A percentile compares a stretch with the other conserved stretches of the same genome.
Conservation (phyloP, 495 filamentous ascomycete genomes). For the Lentithecium fluviatile region DNA sequence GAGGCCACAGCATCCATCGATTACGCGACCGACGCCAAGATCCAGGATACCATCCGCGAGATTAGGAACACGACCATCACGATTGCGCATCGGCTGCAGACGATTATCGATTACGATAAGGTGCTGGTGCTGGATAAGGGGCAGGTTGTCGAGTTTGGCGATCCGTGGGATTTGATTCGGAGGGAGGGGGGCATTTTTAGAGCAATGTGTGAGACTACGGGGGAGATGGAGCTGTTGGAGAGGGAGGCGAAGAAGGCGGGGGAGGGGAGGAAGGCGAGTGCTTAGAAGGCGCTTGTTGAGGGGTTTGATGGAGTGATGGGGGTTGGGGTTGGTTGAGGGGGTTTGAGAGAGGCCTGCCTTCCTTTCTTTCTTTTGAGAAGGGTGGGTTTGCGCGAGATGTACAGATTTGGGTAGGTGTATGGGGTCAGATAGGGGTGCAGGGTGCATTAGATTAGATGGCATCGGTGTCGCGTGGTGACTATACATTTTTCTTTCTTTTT, state of each 20-base stretch:
- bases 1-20: conserved; percentile 98
- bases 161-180: conserved; percentile 73
- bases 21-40: conserved; percentile 92
- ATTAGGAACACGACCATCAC: conserved; percentile 86
- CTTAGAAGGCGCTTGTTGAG: too few relatives aligned
- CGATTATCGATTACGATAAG: conserved; percentile 97
- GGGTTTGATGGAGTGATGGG: too few relatives aligned
- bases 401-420: too few relatives aligned
- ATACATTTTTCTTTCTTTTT: too few relatives aligned
- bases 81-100: conserved; percentile 95
- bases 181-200: conserved; percentile 70
- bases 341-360: too few relatives aligned
- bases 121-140: conserved; percentile 96
- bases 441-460: too few relatives aligned
- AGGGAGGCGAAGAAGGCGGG: conserved; percentile 75
- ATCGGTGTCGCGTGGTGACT: too few relatives aligned
- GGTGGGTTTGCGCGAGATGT: too few relatives aligned
- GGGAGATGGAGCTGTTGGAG: conserved; percentile 71
- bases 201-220: conserved; percentile 94
- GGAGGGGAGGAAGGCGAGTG: conserved; percentile 45
- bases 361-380: too few relatives aligned
- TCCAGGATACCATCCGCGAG: conserved; percentile 91
- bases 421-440: too few relatives aligned
- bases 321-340: too few relatives aligned
- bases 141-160: conserved; percentile 79